A percentile compares a stretch with the other conserved stretches of the same genome.
phyloP scores from a whole-genome alignment of 2,329 filamentous ascomycete species.

The Hymenoscyphus infarciens region DNA sequence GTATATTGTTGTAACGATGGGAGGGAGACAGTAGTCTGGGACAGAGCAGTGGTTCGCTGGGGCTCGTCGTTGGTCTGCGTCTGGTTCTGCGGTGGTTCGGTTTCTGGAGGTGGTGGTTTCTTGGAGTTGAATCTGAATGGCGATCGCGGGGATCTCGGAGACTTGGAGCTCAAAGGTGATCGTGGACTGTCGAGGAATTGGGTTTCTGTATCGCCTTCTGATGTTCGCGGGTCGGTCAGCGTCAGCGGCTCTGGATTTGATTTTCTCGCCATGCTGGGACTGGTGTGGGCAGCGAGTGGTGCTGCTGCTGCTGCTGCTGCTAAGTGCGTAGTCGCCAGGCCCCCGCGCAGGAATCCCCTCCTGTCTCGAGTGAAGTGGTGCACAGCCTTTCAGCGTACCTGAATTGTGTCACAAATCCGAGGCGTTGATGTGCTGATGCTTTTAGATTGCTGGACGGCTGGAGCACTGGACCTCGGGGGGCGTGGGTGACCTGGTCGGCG shows the following conservation, averaged over 20 bases:
- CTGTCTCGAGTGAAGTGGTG: slow-evolving; percentile 14
- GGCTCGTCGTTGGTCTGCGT: slow-evolving; percentile 22
- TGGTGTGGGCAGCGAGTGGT: slow-evolving; percentile 20
- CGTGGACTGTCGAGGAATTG: slow-evolving; percentile 22
- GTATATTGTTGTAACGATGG: slow-evolving; percentile 19
- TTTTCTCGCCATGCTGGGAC: slow-evolving; percentile 31
- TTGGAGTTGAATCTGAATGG: slow-evolving; percentile 31
- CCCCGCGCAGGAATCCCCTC: slow-evolving; percentile 14
- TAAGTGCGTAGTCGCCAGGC: background rate
- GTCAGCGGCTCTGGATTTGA: slow-evolving; percentile 33
- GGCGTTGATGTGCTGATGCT: background rate
- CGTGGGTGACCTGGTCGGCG: slow-evolving; percentile 5
- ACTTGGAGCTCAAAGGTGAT: slow-evolving; percentile 27
- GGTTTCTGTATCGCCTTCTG: slow-evolving; percentile 17
- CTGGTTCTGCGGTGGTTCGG: slow-evolving; percentile 6
- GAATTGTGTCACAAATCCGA: slow-evolving; percentile 16
- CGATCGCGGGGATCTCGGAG: slow-evolving; percentile 31
- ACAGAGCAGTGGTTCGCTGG: slow-evolving; percentile 20
- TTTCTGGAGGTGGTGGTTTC: background rate
- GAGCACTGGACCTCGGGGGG: background rate
- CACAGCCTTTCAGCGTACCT: slow-evolving; percentile 20
- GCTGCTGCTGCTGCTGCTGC: no score
- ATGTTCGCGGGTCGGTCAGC: slow-evolving; percentile 21
- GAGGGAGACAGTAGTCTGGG: slow-evolving; percentile 26
- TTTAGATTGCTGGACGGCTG: background rate